Conservation (phyloP, 1,284 basidiomycete genomes). For the Waitea zeae region DNA sequence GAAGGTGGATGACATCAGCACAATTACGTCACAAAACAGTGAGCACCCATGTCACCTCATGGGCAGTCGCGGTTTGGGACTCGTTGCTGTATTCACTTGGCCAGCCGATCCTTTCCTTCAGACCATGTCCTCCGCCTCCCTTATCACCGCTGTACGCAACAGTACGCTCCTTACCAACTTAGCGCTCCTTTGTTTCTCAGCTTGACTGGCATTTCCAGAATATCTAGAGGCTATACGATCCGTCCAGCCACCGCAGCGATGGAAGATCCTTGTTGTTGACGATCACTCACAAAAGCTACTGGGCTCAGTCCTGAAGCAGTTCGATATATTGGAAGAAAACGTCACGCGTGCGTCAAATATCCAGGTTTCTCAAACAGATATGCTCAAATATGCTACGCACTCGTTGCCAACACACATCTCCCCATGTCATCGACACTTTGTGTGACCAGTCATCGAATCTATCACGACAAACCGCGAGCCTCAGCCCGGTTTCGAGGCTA, state of each 20-base stretch:
- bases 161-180: constrained; percentile 20
- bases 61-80: too few species aligned
- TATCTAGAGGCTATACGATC: constrained; percentile 70
- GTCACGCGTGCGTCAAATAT: constrained; percentile 60
- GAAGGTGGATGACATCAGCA: too few species aligned
- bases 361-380: constrained; percentile 1
- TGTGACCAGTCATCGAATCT: constrained; percentile 56
- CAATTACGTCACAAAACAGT: too few species aligned
- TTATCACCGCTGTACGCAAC: constrained; percentile 31
- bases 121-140: constrained; percentile 24
- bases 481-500: constrained; percentile 70
- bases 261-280: constrained; percentile 97
- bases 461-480: constrained; percentile 60
- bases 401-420: not conserved
- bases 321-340: constrained; percentile 87
- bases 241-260: constrained; percentile 64
- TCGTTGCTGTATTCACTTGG: too few species aligned
- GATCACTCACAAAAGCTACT: constrained; percentile 79
- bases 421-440: too few species aligned
- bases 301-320: constrained; percentile 78
- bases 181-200: constrained; percentile 2
- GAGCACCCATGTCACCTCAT: too few species aligned
- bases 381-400: not conserved
- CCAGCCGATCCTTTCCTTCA: too few species aligned
- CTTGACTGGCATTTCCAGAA: constrained; percentile 22